Evolutionary conservation across 495 filamentous ascomycete species (phyloP), one percentile per base, ranked within the genome.

Genomic region (Neohortaea acidophila): DNA sequence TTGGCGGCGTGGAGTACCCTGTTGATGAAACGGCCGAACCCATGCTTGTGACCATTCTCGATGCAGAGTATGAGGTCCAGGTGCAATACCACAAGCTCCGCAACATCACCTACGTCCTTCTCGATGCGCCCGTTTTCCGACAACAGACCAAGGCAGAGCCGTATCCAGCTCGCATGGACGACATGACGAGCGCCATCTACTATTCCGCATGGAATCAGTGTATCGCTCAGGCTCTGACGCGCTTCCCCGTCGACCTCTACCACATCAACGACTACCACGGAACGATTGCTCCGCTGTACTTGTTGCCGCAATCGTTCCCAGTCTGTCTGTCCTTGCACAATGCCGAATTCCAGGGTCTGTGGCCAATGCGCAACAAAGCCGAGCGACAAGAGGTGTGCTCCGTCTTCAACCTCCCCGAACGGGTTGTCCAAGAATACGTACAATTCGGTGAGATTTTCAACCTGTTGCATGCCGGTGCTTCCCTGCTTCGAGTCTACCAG

Each of bases 261-360:
- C 79, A 84, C 52, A 75, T 82, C 49, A 84, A 84, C 54, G 79
- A 84, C 53, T 84, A 82, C 51, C 79, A 84, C 43, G 79, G 79
- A 23, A 72, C 77, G n/a, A 55, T 75, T 4, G 79, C 79, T 21
- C 77, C 76, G 8, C 59, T 82, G 8, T 75, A 84, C 43, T 62
- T 81, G n/a, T 62, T 81, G 5, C 77, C 77, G 11, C 56, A 66
- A 24, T 75, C 66, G 2, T 67, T 75, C 28, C 72, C 72, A 0
- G 66, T 64, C 44, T 72, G 68, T 42, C 52, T 75, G 10, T 63
- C 61, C 20, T 62, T 72, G 8, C 71, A 75, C 52, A 75, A 81
- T 45, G 77, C 74, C 21, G 75, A 83, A 53, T 80, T 79, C 47
- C 77, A 81, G 46, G 74, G 75, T 21, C 60, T 79, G 32, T 80